Percentiles rank a stretch among this genome's conserved stretches.
These are phyloP conservation scores for Immersiporthe knoxdaviesiana DNA, from an alignment of 2,329 filamentous ascomycete species.

Conservation along the genomic window DNA sequence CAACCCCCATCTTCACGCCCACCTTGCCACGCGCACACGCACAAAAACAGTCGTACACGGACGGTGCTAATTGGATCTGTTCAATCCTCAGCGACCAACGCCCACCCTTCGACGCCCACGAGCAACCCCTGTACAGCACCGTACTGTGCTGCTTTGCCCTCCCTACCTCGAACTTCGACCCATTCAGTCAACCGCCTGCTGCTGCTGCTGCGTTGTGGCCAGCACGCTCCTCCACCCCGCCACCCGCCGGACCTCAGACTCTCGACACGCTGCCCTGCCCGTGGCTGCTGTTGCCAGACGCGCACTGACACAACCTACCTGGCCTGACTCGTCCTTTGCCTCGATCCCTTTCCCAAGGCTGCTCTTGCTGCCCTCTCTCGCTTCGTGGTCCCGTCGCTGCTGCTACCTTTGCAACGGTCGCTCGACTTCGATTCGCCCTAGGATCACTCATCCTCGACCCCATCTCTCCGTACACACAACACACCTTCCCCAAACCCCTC, in stretches of 20 bases:
- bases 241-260: neutral
- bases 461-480: neutral
- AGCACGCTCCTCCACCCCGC: neutral
- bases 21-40: neutral
- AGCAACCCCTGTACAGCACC: neutral
- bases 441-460: neutral
- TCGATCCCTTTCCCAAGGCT: neutral
- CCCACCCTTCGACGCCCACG: neutral
- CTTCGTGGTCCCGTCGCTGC: neutral
- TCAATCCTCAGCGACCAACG: neutral
- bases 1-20: neutral
- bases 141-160: neutral
- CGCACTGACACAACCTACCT: neutral
- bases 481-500: slow-evolving; percentile 22
- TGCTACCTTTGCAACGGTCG: neutral
- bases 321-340: neutral
- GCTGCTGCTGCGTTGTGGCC: neutral
- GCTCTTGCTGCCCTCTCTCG: neutral
- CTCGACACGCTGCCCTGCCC: slow-evolving; percentile 6
- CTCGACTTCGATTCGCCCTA: neutral
- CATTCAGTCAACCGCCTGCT: neutral
- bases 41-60: neutral
- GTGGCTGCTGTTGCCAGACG: neutral
- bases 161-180: neutral
- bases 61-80: neutral